Conservation (phyloP, 208 protist genomes). For the Crithidia fasciculata region DNA sequence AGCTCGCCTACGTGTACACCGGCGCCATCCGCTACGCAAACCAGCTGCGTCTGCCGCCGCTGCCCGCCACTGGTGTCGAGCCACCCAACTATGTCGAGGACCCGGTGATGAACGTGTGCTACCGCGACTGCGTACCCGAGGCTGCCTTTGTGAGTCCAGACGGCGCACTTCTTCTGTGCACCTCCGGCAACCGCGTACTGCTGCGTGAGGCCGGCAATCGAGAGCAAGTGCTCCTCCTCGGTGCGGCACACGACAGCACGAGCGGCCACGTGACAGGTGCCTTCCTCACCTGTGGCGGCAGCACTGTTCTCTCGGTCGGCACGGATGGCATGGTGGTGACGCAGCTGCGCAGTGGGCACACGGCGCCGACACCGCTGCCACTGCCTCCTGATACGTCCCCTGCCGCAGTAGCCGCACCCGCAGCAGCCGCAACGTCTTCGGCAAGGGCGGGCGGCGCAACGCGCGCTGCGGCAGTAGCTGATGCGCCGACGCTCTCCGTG, state of each 20-base stretch:
- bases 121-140: constrained; percentile 60
- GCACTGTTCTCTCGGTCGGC: constrained; percentile 85
- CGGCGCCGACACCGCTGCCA: constrained; percentile 8
- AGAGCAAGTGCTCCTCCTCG: constrained; percentile 37
- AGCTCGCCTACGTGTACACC: constrained; percentile 80
- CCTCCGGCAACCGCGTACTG: constrained; percentile 36
- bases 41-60: constrained; percentile 60
- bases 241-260: constrained; percentile 85
- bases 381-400: neutral
- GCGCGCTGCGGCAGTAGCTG: constrained; percentile 18
- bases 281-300: constrained; percentile 84
- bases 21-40: constrained; percentile 67
- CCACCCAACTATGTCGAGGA: constrained; percentile 90
- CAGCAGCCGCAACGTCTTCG: neutral
- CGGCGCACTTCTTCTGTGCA: constrained; percentile 54
- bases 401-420: neutral
- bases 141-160: constrained; percentile 40
- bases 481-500: constrained; percentile 62
- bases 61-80: constrained; percentile 87
- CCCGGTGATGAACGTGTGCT: constrained; percentile 84
- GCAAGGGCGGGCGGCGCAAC: neutral
- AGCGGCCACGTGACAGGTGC: constrained; percentile 58
- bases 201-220: constrained; percentile 15
- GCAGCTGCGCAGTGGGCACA: constrained; percentile 54
- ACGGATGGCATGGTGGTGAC: constrained; percentile 92